Evolutionary conservation across 768 basidiomycete genomes (phyloP).

Genomic region (Naganishia kalamii): DNA sequence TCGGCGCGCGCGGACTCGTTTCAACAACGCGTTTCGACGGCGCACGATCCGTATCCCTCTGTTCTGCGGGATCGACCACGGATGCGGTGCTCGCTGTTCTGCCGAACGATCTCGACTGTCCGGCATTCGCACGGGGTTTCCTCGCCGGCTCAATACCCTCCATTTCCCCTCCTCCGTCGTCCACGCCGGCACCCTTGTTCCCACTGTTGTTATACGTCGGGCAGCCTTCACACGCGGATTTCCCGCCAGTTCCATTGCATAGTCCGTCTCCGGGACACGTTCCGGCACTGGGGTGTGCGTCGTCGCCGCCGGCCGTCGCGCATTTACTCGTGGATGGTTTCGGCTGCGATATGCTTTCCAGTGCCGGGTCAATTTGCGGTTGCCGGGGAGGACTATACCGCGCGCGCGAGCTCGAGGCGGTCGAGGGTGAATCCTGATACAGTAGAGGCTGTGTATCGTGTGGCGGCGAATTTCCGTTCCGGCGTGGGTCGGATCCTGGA

Average conservation of each 20-base stretch:
- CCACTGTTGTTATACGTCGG: conserved; percentile 88
- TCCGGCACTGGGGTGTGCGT: conserved; percentile 34
- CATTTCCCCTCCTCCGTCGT: conserved; percentile 40
- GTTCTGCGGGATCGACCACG: neutral
- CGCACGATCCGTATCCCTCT: neutral
- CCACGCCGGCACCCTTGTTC: conserved; percentile 35
- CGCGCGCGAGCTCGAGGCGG: neutral
- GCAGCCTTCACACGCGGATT: conserved; percentile 86
- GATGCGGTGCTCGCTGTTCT: neutral
- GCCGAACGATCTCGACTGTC: neutral
- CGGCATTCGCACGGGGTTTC: conserved; percentile 30
- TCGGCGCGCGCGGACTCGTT: conserved; percentile 28
- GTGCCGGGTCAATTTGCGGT: neutral
- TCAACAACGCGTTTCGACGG: neutral
- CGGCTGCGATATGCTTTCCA: neutral
- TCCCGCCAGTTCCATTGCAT: conserved; percentile 95
- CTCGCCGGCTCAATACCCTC: conserved; percentile 36
- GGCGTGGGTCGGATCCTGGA: neutral
- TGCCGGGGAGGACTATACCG: neutral
- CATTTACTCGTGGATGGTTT: neutral
- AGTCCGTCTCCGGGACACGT: conserved; percentile 98
- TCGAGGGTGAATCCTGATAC: neutral
- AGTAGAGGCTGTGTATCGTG: neutral
- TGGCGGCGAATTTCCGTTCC: neutral
- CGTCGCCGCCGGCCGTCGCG: neutral